Percentiles rank a stretch among this genome's conserved stretches.
phyloP scores from a whole-genome alignment of 495 filamentous ascomycete genomes.

The Pyrenopolyporus hunteri region DNA sequence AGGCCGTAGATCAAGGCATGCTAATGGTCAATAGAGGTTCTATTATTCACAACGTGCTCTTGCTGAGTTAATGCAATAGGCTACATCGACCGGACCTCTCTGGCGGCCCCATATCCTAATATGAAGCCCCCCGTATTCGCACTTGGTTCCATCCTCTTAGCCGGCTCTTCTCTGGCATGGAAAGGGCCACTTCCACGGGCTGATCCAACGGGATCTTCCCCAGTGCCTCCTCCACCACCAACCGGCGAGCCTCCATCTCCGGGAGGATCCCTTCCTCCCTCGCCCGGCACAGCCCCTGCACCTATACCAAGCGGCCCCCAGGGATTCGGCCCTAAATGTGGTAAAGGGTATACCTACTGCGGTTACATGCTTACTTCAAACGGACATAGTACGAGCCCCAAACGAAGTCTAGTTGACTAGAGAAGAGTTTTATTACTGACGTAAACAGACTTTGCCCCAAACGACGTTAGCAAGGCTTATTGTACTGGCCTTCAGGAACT shows the following conservation, averaged over 20 bases:
- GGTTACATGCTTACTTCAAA: slow-evolving; percentile 50
- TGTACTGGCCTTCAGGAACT: slow-evolving; percentile 46
- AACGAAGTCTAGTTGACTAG: neutral
- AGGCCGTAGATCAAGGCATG: slow-evolving; percentile 3
- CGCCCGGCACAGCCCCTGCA: neutral
- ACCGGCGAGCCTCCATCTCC: slow-evolving; percentile 4
- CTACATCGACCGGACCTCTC: neutral
- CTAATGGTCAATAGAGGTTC: neutral
- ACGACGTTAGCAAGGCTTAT: slow-evolving; percentile 50
- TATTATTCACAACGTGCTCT: neutral
- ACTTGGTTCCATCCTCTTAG: slow-evolving; percentile 17
- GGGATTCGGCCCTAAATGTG: slow-evolving; percentile 42
- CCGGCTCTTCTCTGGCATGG: slow-evolving; percentile 20
- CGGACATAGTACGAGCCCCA: slow-evolving; percentile 43
- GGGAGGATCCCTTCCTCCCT: neutral
- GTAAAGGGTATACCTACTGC: slow-evolving; percentile 53
- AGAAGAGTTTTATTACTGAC: neutral
- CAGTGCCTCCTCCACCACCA: neutral
- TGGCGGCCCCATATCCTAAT: neutral
- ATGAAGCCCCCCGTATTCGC: slow-evolving; percentile 12
- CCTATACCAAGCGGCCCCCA: slow-evolving; percentile 17
- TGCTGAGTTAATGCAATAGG: neutral
- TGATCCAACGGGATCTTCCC: neutral
- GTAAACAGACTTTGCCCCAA: slow-evolving; percentile 44
- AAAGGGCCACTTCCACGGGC: slow-evolving; percentile 12